Evolutionary conservation across 768 basidiomycete species (phyloP).

Genomic region (Tubosaeta sp.): DNA sequence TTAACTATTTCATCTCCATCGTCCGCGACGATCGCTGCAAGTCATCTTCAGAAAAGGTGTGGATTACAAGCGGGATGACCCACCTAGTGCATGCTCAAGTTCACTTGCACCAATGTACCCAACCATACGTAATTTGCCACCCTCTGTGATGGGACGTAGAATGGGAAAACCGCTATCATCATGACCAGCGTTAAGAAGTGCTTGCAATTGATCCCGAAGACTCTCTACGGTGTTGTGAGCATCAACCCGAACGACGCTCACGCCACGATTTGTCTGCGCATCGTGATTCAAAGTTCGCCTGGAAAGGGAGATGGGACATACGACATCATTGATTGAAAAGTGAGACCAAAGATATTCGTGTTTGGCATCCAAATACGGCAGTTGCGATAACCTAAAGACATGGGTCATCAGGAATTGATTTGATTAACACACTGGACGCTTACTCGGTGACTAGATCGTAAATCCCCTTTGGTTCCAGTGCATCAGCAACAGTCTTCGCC

Average conservation of each 20-base stretch:
- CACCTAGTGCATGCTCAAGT: constrained; percentile 88
- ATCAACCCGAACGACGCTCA: constrained; percentile 70
- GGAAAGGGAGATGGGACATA: constrained; percentile 35
- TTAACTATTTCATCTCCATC: constrained; percentile 61
- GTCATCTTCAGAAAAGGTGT: neutral
- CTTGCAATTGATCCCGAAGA: constrained; percentile 65
- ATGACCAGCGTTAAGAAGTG: constrained; percentile 52
- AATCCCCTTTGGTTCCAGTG: constrained; percentile 72
- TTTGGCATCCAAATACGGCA: constrained; percentile 92
- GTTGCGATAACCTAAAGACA: constrained; percentile 57
- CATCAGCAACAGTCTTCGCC: constrained; percentile 33
- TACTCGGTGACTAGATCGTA: constrained; percentile 94
- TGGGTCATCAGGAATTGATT: neutral
- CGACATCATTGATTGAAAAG: constrained; percentile 72
- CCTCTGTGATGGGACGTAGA: constrained; percentile 45
- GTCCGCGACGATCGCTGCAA: constrained; percentile 68
- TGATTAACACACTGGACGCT: neutral
- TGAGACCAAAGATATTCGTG: constrained; percentile 85
- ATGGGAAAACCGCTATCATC: constrained; percentile 89
- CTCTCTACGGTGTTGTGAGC: constrained; percentile 70
- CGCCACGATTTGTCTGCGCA: constrained; percentile 58
- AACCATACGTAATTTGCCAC: constrained; percentile 58
- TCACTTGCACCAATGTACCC: constrained; percentile 93
- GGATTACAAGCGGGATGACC: constrained; percentile 23
- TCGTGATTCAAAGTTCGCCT: neutral